Evolutionary conservation across 1,139 yeast genomes (phyloP).

Genomic region (Blastobotrys indianensis): DNA sequence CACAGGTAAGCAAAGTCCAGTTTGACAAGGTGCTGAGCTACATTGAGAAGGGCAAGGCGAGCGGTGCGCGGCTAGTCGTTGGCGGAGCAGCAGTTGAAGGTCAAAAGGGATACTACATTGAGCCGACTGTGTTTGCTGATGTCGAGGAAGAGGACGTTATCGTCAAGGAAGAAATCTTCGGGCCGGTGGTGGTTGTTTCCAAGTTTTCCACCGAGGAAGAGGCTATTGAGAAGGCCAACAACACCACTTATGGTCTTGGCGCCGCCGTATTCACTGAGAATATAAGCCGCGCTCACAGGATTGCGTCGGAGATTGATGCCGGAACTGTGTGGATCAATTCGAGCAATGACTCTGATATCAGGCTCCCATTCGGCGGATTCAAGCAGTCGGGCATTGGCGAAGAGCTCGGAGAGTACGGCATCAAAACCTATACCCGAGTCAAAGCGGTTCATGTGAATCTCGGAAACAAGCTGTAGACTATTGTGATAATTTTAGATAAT

Average conservation of each 20-base stretch:
- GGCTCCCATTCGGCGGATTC: slow-evolving; percentile 78
- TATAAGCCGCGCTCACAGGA: slow-evolving; percentile 49
- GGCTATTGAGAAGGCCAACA: slow-evolving; percentile 64
- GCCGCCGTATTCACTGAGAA: slow-evolving; percentile 73
- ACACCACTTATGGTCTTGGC: slow-evolving; percentile 71
- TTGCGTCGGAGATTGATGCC: slow-evolving; percentile 59
- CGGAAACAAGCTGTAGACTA: slow-evolving; percentile 23
- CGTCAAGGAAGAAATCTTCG: slow-evolving; percentile 71
- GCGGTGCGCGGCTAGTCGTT: slow-evolving; percentile 62
- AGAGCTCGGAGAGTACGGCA: slow-evolving; percentile 81
- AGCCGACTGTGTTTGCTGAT: slow-evolving; percentile 67
- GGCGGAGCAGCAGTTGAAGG: slow-evolving; percentile 58
- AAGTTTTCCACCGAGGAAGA: slow-evolving; percentile 69
- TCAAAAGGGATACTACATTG: slow-evolving; percentile 68
- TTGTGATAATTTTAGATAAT: not conserved
- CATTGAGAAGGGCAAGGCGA: slow-evolving; percentile 59
- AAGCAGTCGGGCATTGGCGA: slow-evolving; percentile 85
- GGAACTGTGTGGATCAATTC: slow-evolving; percentile 83
- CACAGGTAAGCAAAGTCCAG: slow-evolving; percentile 68
- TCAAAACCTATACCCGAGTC: slow-evolving; percentile 67
- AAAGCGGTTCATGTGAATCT: slow-evolving; percentile 64
- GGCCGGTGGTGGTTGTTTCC: slow-evolving; percentile 74
- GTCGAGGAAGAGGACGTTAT: slow-evolving; percentile 58
- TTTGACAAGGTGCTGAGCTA: slow-evolving; percentile 61
- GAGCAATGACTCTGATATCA: slow-evolving; percentile 69